phyloP scores from a whole-genome alignment of 495 filamentous ascomycete species.

The Penicillium egyptiacum region DNA sequence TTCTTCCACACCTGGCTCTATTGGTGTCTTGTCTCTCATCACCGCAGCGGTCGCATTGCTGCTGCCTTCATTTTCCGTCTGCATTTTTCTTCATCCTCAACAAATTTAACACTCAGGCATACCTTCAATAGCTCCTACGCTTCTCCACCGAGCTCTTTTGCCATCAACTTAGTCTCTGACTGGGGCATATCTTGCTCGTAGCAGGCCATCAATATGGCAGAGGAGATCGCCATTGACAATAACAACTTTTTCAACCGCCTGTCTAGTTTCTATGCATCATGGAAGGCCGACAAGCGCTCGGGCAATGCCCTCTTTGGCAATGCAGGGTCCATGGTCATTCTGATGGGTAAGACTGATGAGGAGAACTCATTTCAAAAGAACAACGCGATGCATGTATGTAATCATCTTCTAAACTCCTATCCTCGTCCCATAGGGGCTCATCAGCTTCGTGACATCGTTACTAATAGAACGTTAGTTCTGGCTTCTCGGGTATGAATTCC shows the following conservation, averaged over 20 bases:
- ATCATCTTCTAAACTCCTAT: slow-evolving; percentile 6
- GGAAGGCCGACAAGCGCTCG: slow-evolving; percentile 90
- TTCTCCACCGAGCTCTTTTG: slow-evolving; percentile 1
- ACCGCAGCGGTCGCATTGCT: not conserved
- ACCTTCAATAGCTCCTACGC: slow-evolving; percentile 6
- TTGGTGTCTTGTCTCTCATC: slow-evolving; percentile 3
- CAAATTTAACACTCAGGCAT: not conserved
- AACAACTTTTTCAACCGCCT: slow-evolving; percentile 89
- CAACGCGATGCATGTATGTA: slow-evolving; percentile 87
- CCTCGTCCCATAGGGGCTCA: not conserved
- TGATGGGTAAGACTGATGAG: slow-evolving; percentile 94
- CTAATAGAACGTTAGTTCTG: slow-evolving; percentile 68
- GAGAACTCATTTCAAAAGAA: slow-evolving; percentile 83
- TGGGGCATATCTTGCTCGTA: slow-evolving; percentile 23
- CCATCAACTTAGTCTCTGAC: slow-evolving; percentile 13
- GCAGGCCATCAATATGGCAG: slow-evolving; percentile 44
- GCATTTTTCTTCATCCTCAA: not conserved
- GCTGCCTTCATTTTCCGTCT: not conserved
- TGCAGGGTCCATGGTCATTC: slow-evolving; percentile 77
- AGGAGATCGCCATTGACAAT: slow-evolving; percentile 87
- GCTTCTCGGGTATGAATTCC: slow-evolving; percentile 98
- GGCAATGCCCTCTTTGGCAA: slow-evolving; percentile 77
- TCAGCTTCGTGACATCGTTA: slow-evolving; percentile 2
- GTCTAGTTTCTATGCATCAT: slow-evolving; percentile 78
- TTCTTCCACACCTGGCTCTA: slow-evolving; percentile 5